Evolutionary conservation across 2,329 filamentous ascomycete genomes (phyloP), one percentile per base, ranked within the genome.

Genomic region (Gyromitra esculenta): DNA sequence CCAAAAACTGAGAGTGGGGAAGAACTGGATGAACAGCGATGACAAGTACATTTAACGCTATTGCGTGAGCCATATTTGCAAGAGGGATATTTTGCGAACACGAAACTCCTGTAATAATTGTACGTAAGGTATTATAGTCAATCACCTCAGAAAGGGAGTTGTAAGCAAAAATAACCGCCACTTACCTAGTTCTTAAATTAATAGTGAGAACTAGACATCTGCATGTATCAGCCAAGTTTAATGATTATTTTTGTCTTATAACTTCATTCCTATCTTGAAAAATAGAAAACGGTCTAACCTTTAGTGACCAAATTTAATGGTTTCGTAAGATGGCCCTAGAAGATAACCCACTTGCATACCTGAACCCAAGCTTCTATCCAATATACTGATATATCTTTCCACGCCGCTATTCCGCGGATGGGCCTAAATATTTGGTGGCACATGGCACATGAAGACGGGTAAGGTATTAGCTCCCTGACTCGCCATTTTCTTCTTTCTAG

Each of bases 51-150:
- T 48, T 52, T 41, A 35, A 9, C 31, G 18, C 25, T 50, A 35
- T 57, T 67, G 50, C 48, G 37, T 68, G 65, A 67, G 48, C 52
- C 52, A 68, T 73, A 65, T 65, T 57, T 18, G 41, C 43, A 67
- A 35, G 41, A 50, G 59, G 63, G 54, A 56, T 68, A 50, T 50
- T 56, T 63, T 54, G 18, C 54, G 48, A 35, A 60, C 39, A 63
- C 18, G 43, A 54, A 37, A 15, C 21, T 56, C 52, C n/a, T 21
- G 57, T 59, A 57, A 70, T 75, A 64, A 63, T 70, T 69, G 56
- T 75, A 75, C 56, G 64, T 75, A 75, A 70, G 48, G 62, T 8
- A 15, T 35, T 70, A 48, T 56, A 63, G 37, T 31, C 15, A 15
- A 62, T 74, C 8, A 18, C 13, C 68, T 57, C 5, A 41, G 39